Base-by-base conservation (phyloP, 2,329 filamentous ascomycete species). In the Sclerotinia trifoliorum region DNA sequence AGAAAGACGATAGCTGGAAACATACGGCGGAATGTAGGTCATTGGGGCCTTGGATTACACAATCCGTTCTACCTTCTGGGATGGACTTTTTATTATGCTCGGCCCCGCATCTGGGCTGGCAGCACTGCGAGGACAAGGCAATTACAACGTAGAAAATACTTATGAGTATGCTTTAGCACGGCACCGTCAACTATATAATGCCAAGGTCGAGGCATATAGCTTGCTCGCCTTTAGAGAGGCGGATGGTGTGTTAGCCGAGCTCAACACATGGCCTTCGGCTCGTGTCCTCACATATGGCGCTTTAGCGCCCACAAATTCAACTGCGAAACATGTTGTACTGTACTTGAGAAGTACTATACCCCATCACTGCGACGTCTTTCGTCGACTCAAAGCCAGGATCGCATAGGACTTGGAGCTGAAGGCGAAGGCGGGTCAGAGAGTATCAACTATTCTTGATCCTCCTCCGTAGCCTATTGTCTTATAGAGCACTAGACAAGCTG, bases 51-150 rank as follows among this genome's bases (percentile, higher is more conserved):
- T 71, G 69, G 70, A 72, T 71, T n/a, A 24, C 74, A 7, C 73
- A 74, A 26, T 32, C 64, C 5, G 29, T 64, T 2, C 65, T 73
- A 2, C 60, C 69, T 0, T 44, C 58, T 5, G 58, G 73, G 8
- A 70, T 82, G 19, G 79, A 81, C 52, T 82, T 81, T 81, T 81
- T 70, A 69, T 82, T 32, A 65, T 78, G 26, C 70, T 81, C 3
- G 2, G 79, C 1, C 81, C 80, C 0, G 66, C 77, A 29, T 71
- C 70, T 57, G 76, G 77, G 10, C 44, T 71, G 15, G 13, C 57
- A 5, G 68, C 68, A 32, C 15, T 15, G 15, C 19, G 15, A 13
- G 49, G 52, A 11, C 68, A 70, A 58, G 48, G 39, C 5, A 73
- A 73, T 46, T 73, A 73, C 48, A 67, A 67, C 0, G 63, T 68